Base-by-base conservation (phyloP, 2,329 filamentous ascomycete species). In the Apiospora sp. region DNA sequence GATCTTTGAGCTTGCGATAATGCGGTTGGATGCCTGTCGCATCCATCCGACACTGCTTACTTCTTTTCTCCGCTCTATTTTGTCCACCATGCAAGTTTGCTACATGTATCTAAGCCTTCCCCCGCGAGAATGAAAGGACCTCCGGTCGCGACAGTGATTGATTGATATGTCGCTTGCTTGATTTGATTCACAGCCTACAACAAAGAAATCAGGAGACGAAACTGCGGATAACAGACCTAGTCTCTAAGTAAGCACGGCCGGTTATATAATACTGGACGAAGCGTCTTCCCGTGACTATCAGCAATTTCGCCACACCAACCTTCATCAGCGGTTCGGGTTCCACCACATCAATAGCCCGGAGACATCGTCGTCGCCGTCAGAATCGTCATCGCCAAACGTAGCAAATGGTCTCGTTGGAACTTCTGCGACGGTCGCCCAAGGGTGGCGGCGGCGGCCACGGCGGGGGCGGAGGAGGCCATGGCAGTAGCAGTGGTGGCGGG, bases 351-450 rank as follows among this genome's bases (percentile, higher is more conserved):
- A n/a, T 41, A 64, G 10, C 14, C 34, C 8, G 10, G 19, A 10
- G 16, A 19, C 6, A 54, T 12, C 12, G 13, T 34, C 54, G 30
- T 19, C 27, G 3, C 6, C 51, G 19, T 16, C 51, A 5, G 19
- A 4, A 27, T 51, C n/a, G 10, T 24, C 49, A 24, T 27, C 49
- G 24, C 2, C 49, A 51, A 24, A 4, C 58, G 30, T 34, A 13
- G 22, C 58, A n/a, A 41, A 64, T 64, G 58, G 58, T 41, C 10
- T 64, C 34, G n/a, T 13, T 64, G n/a, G 19, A 34, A 13, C 34
- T 70, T 22, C 30, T 67, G 67, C 27, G 19, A 44, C 71, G 71
- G 27, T 46, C 68, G 16, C 71, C 71, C 4, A 72, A 72, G n/a
- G 71, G 71, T 4, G 58, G 58, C 4, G 54, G 54, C 37, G 54